Evolutionary conservation across 2,329 filamentous ascomycete species (phyloP), one percentile per base, ranked within the genome.

Genomic region (Amphichorda felina): DNA sequence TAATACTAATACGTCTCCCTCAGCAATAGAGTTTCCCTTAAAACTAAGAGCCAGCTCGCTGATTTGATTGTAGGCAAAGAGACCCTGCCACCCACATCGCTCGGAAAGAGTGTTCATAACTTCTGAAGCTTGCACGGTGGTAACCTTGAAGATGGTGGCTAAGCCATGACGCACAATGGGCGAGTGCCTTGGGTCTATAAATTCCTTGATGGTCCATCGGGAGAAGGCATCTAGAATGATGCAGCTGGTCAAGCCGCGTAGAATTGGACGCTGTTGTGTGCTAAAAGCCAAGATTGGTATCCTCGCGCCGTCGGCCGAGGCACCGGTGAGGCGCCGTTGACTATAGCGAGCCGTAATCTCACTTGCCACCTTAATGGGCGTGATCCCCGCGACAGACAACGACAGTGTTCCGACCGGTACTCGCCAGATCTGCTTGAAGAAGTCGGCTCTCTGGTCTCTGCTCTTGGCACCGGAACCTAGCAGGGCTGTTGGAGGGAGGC

Each of bases 81-180:
- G 34, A 2, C 50, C 50, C 27, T 49, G 48, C 50, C 45, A 51
- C 8, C 49, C 49, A 31, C 47, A 52, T 18, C 49, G 40, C 11
- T 54, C 51, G 11, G 39, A 35, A 11, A 53, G 36, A 31, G 53
- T 45, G 19, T 33, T 41, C 3, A 49, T 13, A 4, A 39, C n/a
- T 14, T 36, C 26, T 13, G 35, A 31, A 3, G 31, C 33, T 13
- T 39, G 31, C 1, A 33, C 33, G 6, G 36, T 35, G 2, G 38
- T 29, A 2, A 21, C 17, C 21, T 46, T 45, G 36, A 45, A 45
- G 8, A 38, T 28, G 8, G 25, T 18, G 7, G 43, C 43, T 7
- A 46, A 13, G 6, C 34, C 42, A 18, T 15, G 19, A 16, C 38
- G 41, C 2, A 41, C 18, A n/a, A 40, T 31, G 4, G 28, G 19